phyloP scores from a whole-genome alignment of 495 filamentous ascomycete genomes.

The Aspergillus conjunctus region DNA sequence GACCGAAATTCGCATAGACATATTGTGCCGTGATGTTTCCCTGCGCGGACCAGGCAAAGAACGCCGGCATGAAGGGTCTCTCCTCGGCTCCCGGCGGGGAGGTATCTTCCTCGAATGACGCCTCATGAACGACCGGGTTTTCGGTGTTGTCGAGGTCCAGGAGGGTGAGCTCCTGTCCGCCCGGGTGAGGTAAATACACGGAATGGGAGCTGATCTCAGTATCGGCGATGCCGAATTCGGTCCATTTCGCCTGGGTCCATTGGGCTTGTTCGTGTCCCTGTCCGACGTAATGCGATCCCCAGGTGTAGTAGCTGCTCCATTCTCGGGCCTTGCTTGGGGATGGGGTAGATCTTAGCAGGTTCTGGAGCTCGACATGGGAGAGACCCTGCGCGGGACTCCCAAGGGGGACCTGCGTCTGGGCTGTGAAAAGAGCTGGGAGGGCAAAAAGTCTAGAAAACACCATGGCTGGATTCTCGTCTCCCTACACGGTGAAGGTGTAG shows the following conservation, averaged over 20 bases:
- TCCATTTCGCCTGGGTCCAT: background rate
- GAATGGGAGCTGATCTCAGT: background rate
- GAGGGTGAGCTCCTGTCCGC: background rate
- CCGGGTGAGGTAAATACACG: background rate
- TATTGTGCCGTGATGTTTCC: background rate
- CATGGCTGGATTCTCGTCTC: no score
- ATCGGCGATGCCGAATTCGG: background rate
- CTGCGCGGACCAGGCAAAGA: background rate
- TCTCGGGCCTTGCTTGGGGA: background rate
- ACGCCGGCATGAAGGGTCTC: background rate
- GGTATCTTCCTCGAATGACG: background rate
- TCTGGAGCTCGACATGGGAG: no score
- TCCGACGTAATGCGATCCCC: no score
- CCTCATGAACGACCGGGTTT: background rate
- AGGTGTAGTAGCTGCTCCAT: background rate
- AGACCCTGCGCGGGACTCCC: no score
- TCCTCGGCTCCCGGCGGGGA: background rate
- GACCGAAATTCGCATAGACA: slow-evolving; percentile 12
- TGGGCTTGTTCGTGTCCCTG: background rate
- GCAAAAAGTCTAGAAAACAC: no score
- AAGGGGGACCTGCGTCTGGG: no score
- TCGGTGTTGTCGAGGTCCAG: background rate
- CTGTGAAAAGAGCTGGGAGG: no score
- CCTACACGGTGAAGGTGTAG: no score
- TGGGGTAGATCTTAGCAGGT: background rate